A percentile compares a stretch with the other conserved stretches of the same genome.
Conservation (phyloP, 2,329 filamentous ascomycete genomes). For the Aspergillus felis region DNA sequence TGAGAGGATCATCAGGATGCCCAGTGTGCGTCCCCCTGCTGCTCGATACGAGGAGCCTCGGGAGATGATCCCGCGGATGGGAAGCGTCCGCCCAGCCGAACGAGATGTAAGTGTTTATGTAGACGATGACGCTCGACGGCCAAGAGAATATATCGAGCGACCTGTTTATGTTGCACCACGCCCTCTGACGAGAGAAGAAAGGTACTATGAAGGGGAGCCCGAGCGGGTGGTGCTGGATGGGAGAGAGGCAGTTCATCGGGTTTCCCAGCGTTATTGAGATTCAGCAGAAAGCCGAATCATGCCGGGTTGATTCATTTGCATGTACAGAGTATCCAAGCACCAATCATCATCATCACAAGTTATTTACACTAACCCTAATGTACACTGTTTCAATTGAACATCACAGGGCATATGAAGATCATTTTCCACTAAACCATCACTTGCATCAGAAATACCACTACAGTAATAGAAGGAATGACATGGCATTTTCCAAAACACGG, state of each 20-base stretch:
- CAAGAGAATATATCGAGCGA: conserved; percentile 48
- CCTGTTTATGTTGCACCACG: conserved; percentile 40
- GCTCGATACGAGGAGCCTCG: conserved; percentile 42
- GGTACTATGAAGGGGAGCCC: conserved; percentile 37
- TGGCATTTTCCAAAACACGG: background rate
- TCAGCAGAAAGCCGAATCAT: background rate
- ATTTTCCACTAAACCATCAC: background rate
- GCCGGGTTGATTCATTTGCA: background rate
- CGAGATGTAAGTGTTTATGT: conserved; percentile 42
- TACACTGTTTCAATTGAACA: background rate
- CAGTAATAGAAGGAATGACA: background rate
- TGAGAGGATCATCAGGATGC: conserved; percentile 53
- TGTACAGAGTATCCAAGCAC: background rate
- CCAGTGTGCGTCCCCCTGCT: conserved; percentile 56
- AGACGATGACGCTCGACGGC: conserved; percentile 35
- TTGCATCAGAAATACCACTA: conserved; percentile 14
- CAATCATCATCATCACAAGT: background rate
- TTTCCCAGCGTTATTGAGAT: conserved; percentile 31
- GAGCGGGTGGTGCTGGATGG: conserved; percentile 29
- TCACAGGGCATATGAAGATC: background rate
- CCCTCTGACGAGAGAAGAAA: conserved; percentile 29
- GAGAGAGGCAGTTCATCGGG: conserved; percentile 29
- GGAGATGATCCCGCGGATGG: conserved; percentile 38
- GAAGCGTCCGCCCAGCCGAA: conserved; percentile 41
- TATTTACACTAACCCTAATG: background rate